Evolutionary conservation across 1,139 yeast species (phyloP).

Genomic region (Nakaseomyces kungkrabaensis): DNA sequence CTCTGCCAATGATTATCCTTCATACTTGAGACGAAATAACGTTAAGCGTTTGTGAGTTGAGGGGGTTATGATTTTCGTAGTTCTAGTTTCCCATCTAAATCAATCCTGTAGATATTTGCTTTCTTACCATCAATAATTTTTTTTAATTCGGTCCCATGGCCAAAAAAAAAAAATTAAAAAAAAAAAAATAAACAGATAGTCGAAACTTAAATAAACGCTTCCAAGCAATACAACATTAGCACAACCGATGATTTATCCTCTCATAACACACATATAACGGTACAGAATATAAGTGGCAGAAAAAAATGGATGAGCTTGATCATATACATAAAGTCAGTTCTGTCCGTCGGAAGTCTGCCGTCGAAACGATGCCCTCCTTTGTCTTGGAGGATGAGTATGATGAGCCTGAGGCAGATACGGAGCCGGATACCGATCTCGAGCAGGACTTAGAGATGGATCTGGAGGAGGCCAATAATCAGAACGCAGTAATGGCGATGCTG

Average conservation of each 20-base stretch:
- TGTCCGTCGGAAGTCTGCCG: slow-evolving; percentile 8
- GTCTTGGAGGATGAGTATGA: neutral
- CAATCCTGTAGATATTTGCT: too few relatives aligned
- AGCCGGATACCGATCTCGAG: neutral
- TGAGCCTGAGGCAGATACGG: neutral
- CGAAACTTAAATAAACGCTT: too few relatives aligned
- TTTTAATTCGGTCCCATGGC: neutral
- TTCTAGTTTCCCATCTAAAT: too few relatives aligned
- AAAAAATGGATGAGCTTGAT: neutral
- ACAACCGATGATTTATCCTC: too few relatives aligned
- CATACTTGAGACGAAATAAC: slow-evolving; percentile 13
- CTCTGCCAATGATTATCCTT: slow-evolving; percentile 51
- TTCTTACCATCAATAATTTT: too few relatives aligned
- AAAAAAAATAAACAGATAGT: too few relatives aligned
- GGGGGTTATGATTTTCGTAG: too few relatives aligned
- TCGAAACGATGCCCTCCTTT: neutral
- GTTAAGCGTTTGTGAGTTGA: too few relatives aligned
- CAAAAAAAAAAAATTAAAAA: too few relatives aligned
- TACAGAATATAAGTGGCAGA: too few relatives aligned
- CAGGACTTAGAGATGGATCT: neutral
- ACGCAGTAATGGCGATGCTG: neutral
- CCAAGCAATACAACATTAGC: too few relatives aligned
- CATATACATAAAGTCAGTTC: neutral
- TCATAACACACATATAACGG: neutral
- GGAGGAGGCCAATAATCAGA: neutral